Base-by-base conservation (phyloP, 2,329 filamentous ascomycete species). In the Claviceps sp. region DNA sequence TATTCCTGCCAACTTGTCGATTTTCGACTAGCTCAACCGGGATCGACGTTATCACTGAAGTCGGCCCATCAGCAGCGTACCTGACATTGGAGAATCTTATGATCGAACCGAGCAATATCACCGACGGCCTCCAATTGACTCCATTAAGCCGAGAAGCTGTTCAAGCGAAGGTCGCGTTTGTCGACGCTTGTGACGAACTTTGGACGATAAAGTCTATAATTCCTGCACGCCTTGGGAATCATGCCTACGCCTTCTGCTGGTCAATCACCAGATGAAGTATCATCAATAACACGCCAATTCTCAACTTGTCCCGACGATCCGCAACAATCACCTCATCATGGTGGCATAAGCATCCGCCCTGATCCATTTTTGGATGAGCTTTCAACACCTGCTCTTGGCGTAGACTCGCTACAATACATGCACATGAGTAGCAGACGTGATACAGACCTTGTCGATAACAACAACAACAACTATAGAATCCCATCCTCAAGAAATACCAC, bases 191-290 rank as follows among this genome's bases (percentile, higher is more conserved):
- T 10, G 4, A 37, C 37, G 13, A 45, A 22, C 22, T 26, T 26
- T 34, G 22, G 24, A 19, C 42, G 13, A 22, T 37, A 19, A 14
- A 47, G 30, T 16, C 22, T 16, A 42, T 7, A 37, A 40, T 22
- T 22, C n/a, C 19, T 44, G 26, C 17, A 46, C 14, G 19, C 19
- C 37, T 11, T 26, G 5, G 34, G 10, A 53, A 69, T 52, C 56
- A 74, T 74, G 72, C 72, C 72, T 56, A 74, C 71, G 24, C 72
- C 72, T 53, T 73, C 72, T 16, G 67, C 69, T 50, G 69, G 70
- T 58, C 66, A 65, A 54, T 66, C 67, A 47, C 63, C 68, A 45
- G 64, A 67, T 55, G 50, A 44, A 52, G 64, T 65, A 37, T 60
- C 65, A 41, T 68, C 68, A 46, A 65, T 68, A 45, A 64, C 63